A percentile compares a stretch with the other conserved stretches of the same genome.
Evolutionary conservation across 768 basidiomycete genomes (phyloP).

Genomic region (Rhodotorula babjevae): DNA sequence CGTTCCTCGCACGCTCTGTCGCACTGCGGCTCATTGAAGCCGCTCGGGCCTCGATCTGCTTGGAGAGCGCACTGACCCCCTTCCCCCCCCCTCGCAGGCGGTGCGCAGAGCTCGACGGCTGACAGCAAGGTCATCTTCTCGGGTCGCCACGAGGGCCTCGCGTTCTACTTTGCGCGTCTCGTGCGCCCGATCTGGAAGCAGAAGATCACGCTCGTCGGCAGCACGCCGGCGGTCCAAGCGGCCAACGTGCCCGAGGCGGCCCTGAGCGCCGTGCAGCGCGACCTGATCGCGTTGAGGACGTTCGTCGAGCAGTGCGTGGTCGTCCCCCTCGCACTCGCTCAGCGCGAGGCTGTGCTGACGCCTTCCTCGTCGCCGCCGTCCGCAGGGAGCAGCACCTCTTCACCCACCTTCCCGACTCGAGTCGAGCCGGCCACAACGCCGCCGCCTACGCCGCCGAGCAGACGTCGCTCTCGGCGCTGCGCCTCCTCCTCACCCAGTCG

Average conservation of each 20-base stretch:
- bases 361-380: too few species aligned
- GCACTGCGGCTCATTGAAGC: background rate
- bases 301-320: constrained; percentile 39
- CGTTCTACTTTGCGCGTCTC: constrained; percentile 77
- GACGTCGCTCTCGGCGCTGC: constrained; percentile 55
- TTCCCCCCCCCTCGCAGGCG: background rate
- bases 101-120: constrained; percentile 1
- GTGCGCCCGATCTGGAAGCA: constrained; percentile 81
- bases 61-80: background rate
- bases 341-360: background rate
- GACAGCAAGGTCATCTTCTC: constrained; percentile 58
- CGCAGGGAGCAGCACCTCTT: constrained; percentile 63
- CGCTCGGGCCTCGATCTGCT: too few species aligned
- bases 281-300: constrained; percentile 64
- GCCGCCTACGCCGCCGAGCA: constrained; percentile 63
- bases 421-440: constrained; percentile 7
- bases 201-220: constrained; percentile 56
- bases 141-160: constrained; percentile 81
- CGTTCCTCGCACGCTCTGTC: background rate
- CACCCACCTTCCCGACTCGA: constrained; percentile 27
- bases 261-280: constrained; percentile 69
- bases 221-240: constrained; percentile 6
- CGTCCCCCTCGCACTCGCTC: background rate
- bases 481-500: constrained; percentile 69
- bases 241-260: constrained; percentile 60